Percentiles rank a stretch among this genome's conserved stretches.
These are phyloP conservation scores for Bipolaris oryzae DNA, from an alignment of 2,329 filamentous ascomycete species.

Conservation along the genomic window DNA sequence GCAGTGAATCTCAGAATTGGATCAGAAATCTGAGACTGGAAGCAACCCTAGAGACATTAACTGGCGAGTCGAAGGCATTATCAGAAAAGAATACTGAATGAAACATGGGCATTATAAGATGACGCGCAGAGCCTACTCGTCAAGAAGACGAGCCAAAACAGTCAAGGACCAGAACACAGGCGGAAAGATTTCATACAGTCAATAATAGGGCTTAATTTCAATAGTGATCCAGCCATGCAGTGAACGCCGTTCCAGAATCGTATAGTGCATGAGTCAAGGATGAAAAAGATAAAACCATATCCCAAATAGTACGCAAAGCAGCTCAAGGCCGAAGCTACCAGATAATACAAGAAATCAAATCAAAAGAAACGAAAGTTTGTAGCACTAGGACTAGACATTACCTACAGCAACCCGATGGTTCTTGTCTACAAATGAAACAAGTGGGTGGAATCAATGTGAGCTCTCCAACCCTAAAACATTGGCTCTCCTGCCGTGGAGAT, in stretches of 20 bases:
- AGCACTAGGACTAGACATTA: slow-evolving; percentile 44
- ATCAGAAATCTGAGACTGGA: background rate
- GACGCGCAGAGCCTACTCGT: background rate
- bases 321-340: slow-evolving; percentile 8
- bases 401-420: slow-evolving; percentile 25
- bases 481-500: slow-evolving; percentile 53
- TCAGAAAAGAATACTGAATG: background rate
- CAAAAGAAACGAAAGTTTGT: slow-evolving; percentile 33
- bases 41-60: background rate
- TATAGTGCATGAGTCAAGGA: slow-evolving; percentile 35
- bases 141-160: background rate
- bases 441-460: slow-evolving; percentile 36
- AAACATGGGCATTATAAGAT: background rate
- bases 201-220: slow-evolving; percentile 27
- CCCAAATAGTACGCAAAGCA: slow-evolving; percentile 15
- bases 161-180: background rate
- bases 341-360: slow-evolving; percentile 28
- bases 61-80: background rate
- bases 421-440: slow-evolving; percentile 20
- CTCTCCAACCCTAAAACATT: slow-evolving; percentile 55
- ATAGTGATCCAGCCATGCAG: slow-evolving; percentile 28
- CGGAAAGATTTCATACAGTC: background rate
- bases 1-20: background rate
- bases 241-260: slow-evolving; percentile 30
- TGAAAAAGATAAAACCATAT: slow-evolving; percentile 1